Base-by-base conservation (phyloP, 495 filamentous ascomycete species). In the Tuber magnatum region DNA sequence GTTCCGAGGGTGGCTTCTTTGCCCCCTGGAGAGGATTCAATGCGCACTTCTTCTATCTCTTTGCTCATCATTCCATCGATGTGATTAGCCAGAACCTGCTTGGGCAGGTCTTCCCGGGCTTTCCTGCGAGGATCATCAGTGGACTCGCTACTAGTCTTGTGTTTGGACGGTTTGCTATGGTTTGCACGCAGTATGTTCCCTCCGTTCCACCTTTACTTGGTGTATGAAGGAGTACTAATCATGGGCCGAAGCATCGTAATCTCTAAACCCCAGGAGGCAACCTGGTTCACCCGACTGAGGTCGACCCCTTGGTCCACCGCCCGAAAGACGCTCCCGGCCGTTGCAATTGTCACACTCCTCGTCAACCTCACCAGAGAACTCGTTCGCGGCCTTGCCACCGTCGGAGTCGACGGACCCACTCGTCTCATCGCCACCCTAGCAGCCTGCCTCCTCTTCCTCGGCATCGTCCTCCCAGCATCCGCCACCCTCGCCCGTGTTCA, bases 401-500 rank as follows among this genome's bases (percentile, higher is more conserved):
- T 10, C n/a, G 42, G 81, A 44, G 78, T 80, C 28, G 73, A 84
- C 3, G 82, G 80, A 32, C 46, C 68, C 28, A 72, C 77, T 32
- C 70, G 79, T 24, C n/a, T 79, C 10, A 77, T 84, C 24, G 61
- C 71, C 69, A 73, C 73, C 24, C 68, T 71, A 38, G 68, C 74
- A 12, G 78, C 69, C 40, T 61, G 86, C 42, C 79, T 80, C 10
- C 77, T 88, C 69, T 48, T 83, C 40, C 56, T 83, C 28, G 73
- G 86, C 65, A 81, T 92, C 69, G 82, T 87, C 69, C 83, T 93
- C 75, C 92, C 92, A 9, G 89, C 88, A 20, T 84, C 83, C 12
- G 90, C 91, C 22, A 88, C 88, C 42, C 87, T 91, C 56, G 85
- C 88, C 75, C 91, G 92, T 73, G 88, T 93, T 38, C 90, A 93